Percentiles rank a stretch among this genome's conserved stretches.
Conservation (phyloP, 352 stramenopile genomes). For the Globisporangium acanthophoron region DNA sequence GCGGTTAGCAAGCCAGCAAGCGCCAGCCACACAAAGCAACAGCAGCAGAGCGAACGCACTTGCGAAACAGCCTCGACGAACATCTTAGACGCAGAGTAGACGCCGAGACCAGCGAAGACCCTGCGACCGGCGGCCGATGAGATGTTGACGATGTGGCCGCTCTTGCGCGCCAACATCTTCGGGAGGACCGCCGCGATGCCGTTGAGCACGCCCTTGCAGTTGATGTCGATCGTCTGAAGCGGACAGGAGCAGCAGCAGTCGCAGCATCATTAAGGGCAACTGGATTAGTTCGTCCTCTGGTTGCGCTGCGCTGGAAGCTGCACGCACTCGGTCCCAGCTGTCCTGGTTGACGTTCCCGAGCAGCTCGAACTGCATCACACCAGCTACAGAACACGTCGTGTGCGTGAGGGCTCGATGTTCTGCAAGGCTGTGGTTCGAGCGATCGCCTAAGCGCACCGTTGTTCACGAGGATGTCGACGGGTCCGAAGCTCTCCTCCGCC, state of each 20-base stretch:
- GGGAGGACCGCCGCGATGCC: conserved; percentile 74
- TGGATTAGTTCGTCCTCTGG: background rate
- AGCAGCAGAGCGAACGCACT: conserved; percentile 1
- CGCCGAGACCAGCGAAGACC: conserved; percentile 72
- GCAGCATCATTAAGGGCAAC: background rate
- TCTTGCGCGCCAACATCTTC: conserved; percentile 68
- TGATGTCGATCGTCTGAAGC: conserved; percentile 85
- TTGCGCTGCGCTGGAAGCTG: background rate
- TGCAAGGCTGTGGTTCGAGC: background rate
- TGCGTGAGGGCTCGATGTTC: background rate
- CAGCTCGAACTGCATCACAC: conserved; percentile 91
- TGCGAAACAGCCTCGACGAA: conserved; percentile 89
- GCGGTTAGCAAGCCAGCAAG: background rate
- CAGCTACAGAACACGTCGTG: conserved; percentile 30
- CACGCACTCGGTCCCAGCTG: conserved; percentile 72
- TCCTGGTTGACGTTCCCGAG: conserved; percentile 89
- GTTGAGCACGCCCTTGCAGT: conserved; percentile 91
- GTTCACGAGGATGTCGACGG: conserved; percentile 88
- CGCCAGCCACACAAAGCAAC: too few species aligned
- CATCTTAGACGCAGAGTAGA: conserved; percentile 90
- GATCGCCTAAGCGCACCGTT: conserved; percentile 32
- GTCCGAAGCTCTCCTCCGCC: conserved; percentile 54
- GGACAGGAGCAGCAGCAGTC: background rate
- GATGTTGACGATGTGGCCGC: conserved; percentile 84
- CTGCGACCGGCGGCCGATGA: conserved; percentile 78